Conservation (phyloP, 2,329 filamentous ascomycete species). For the Chrysosporium queenslandicum region DNA sequence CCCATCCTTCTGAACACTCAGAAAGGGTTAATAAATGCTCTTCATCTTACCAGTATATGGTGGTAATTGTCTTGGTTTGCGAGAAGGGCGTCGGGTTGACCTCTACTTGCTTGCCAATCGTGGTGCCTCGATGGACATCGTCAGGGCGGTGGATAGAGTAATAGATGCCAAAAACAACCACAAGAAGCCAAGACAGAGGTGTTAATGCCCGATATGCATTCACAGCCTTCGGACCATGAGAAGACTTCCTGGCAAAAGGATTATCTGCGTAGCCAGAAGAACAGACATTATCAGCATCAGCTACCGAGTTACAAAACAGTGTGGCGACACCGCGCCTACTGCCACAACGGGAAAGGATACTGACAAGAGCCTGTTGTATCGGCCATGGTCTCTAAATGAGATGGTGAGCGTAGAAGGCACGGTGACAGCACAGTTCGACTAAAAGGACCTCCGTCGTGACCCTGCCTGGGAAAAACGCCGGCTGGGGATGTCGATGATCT, state of each 20-base stretch:
- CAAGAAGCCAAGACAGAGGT: conserved; percentile 61
- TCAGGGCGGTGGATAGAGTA: conserved; percentile 58
- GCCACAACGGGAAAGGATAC: not conserved
- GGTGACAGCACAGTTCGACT: not conserved
- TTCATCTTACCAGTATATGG: conserved; percentile 62
- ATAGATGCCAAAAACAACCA: conserved; percentile 62
- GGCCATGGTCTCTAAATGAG: not conserved
- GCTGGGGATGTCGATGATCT: not conserved
- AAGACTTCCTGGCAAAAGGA: conserved; percentile 63
- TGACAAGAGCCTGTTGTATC: conserved; percentile 7
- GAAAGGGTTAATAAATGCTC: not conserved
- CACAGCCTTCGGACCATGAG: conserved; percentile 52
- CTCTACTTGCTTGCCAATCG: conserved; percentile 66
- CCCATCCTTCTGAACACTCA: not conserved
- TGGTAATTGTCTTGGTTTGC: conserved; percentile 53
- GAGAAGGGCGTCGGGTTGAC: conserved; percentile 61
- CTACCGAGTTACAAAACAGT: not conserved
- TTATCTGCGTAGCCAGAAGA: conserved; percentile 47
- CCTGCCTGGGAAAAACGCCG: not conserved
- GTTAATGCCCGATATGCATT: conserved; percentile 67
- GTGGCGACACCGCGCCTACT: not conserved
- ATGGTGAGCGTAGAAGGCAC: not conserved
- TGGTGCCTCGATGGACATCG: conserved; percentile 52
- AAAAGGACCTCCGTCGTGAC: not conserved
- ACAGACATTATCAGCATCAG: conserved; percentile 2